Conservation (phyloP, 2,329 filamentous ascomycete genomes). For the Albophoma yamanashiensis region DNA sequence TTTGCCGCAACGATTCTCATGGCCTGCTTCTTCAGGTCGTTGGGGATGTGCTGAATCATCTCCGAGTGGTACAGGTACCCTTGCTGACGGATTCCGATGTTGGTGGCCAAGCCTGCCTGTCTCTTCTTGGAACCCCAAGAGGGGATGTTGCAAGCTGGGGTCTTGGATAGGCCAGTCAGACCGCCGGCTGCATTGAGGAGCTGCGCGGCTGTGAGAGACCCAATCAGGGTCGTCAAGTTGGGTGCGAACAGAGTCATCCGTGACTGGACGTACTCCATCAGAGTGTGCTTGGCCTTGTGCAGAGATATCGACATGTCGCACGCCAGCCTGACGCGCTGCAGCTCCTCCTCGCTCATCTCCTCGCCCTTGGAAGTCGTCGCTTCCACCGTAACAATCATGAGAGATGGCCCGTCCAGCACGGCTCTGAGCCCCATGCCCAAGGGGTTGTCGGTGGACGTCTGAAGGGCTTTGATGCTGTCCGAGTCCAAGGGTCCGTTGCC, state of each 20-base stretch:
- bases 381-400: constrained; percentile 95
- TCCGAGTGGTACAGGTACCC: constrained; percentile 90
- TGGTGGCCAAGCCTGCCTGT: constrained; percentile 78
- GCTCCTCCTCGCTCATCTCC: constrained; percentile 63
- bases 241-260: constrained; percentile 95
- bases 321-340: constrained; percentile 62
- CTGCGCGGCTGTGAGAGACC: constrained; percentile 86
- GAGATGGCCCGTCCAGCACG: constrained; percentile 75
- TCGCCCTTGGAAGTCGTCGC: constrained; percentile 81
- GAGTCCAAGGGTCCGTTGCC: constrained; percentile 82
- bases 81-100: constrained; percentile 81
- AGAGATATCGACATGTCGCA: constrained; percentile 85
- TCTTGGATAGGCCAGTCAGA: constrained; percentile 78
- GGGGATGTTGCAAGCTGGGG: constrained; percentile 84
- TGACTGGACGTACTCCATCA: constrained; percentile 92
- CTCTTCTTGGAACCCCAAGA: constrained; percentile 86
- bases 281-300: constrained; percentile 72
- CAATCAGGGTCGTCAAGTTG: constrained; percentile 82
- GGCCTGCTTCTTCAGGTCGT: constrained; percentile 81
- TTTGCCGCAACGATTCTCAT: constrained; percentile 94
- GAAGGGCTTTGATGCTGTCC: constrained; percentile 68
- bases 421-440: constrained; percentile 65
- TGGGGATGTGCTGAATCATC: constrained; percentile 75
- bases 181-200: constrained; percentile 93
- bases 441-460: constrained; percentile 67